Base-by-base conservation (phyloP, 2,329 filamentous ascomycete genomes). In the Neonectria sp. region DNA sequence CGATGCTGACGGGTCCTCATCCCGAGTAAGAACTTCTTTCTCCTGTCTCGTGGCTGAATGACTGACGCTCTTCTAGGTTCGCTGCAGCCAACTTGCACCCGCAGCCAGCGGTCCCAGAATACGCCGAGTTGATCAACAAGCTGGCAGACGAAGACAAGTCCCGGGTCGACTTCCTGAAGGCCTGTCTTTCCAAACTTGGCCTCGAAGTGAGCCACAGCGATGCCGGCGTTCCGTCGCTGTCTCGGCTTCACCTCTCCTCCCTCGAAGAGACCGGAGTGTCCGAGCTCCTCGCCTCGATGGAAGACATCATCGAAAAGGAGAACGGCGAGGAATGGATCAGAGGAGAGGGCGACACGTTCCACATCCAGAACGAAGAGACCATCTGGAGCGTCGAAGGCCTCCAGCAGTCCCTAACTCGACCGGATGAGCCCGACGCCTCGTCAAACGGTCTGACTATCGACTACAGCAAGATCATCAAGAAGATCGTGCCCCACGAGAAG, bases 1-100 rank as follows among this genome's bases (percentile, higher is more conserved):
- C 90, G 1, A 82, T 98, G 6, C 81, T 99, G 21, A 97, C 93
- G 1, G 95, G 95, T 0, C 93, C 95, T 45, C 96, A 99, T 85
- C 95, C 95, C 58, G 96, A 99, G 93, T 97, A 68, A 58, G 81
- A 73, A 9, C 12, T 3, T 52, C 15, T 17, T 43, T 15, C 15
- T 8, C 24, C 15, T n/a, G 2, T 2, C 12, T 7, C 1, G 9
- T 8, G 9, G 12, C 27, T 3, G 33, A 12, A n/a, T 24, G 27
- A 49, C 55, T 68, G 21, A 67, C 25, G n/a, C 6, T 4, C 45
- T 11, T 11, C 2, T 72, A 97, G 95, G 79, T 98, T 98, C 78
- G 91, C 95, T 4, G 89, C 93, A 1, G 88, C 85, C 51, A 97
- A 97, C 75, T 86, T 98, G 7, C 87, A 91, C 68, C 89, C 87